Percentiles rank a stretch among this genome's conserved stretches.
These are phyloP conservation scores for Coniochaeta hoffmannii DNA, from an alignment of 2,329 filamentous ascomycete genomes.

Conservation along the genomic window DNA sequence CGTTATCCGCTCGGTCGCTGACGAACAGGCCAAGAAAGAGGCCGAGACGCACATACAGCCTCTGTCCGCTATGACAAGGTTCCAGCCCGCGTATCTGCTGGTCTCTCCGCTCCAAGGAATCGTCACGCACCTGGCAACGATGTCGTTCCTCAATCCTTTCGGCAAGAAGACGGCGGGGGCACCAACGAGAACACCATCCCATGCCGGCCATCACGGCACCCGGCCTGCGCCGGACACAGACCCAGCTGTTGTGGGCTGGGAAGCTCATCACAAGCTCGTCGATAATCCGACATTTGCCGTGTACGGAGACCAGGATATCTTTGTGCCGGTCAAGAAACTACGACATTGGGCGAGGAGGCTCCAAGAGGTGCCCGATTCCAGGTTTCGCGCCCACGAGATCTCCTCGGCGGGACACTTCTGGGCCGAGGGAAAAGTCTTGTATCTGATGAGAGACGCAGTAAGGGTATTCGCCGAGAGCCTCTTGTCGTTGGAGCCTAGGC, in stretches of 20 bases:
- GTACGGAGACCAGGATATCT: constrained; percentile 69
- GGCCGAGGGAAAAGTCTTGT: constrained; percentile 34
- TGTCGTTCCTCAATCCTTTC: constrained; percentile 39
- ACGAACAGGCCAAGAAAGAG: constrained; percentile 12
- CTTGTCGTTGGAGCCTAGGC: constrained; percentile 2
- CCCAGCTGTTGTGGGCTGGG: constrained; percentile 10
- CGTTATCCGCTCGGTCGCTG: constrained; percentile 4
- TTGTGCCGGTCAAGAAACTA: constrained; percentile 60
- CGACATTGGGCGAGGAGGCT: constrained; percentile 38
- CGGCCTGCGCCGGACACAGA: constrained; percentile 5
- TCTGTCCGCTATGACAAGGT: constrained; percentile 11
- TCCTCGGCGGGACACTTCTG: constrained; percentile 47
- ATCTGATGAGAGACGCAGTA: constrained; percentile 23
- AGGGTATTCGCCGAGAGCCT: constrained; percentile 19
- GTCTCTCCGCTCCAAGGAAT: constrained; percentile 60
- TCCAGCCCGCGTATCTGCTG: constrained; percentile 49
- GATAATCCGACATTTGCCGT: constrained; percentile 57
- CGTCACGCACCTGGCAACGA: constrained; percentile 53
- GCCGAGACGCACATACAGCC: constrained; percentile 23
- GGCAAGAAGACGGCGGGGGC: constrained; percentile 14
- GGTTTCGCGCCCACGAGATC: constrained; percentile 36
- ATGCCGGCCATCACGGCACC: constrained; percentile 1
- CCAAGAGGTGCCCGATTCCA: constrained; percentile 26
- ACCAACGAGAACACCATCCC: constrained; percentile 8
- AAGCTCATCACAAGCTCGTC: constrained; percentile 48